phyloP scores from a whole-genome alignment of 345 rosid genomes.

The Syzygium aromaticum region DNA sequence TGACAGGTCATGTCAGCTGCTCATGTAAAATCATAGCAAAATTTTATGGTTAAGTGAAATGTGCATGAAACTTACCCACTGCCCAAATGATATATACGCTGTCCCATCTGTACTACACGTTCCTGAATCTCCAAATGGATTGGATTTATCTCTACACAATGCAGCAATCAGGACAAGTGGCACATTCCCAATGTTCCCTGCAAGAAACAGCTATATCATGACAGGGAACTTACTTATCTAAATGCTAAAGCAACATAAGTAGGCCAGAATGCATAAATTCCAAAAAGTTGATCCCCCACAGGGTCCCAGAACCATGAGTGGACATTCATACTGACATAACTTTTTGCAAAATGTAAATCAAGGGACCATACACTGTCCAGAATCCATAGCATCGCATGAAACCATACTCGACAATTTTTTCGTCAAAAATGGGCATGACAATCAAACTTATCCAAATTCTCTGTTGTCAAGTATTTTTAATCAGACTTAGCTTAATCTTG shows the following conservation, averaged over 20 bases:
- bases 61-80: conserved; percentile 53
- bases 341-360: not conserved
- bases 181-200: conserved; percentile 98
- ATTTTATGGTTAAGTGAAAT: not conserved
- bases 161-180: conserved; percentile 96
- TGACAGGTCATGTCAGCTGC: not conserved
- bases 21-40: not conserved
- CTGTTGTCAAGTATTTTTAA: not conserved
- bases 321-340: not conserved
- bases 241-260: not conserved
- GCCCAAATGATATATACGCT: conserved; percentile 97
- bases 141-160: conserved; percentile 69
- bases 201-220: conserved; percentile 3
- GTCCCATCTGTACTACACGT: conserved; percentile 82
- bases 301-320: not conserved
- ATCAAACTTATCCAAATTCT: not conserved
- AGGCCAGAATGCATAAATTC: not conserved
- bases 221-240: not conserved
- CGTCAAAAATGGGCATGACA: not conserved
- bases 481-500: not conserved
- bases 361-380: not conserved
- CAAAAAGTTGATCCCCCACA: not conserved
- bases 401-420: not conserved
- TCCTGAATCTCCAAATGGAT: conserved; percentile 84
- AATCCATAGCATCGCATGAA: not conserved